Evolutionary conservation across 2,329 filamentous ascomycete species (phyloP).

Genomic region (Colletotrichum siamense): DNA sequence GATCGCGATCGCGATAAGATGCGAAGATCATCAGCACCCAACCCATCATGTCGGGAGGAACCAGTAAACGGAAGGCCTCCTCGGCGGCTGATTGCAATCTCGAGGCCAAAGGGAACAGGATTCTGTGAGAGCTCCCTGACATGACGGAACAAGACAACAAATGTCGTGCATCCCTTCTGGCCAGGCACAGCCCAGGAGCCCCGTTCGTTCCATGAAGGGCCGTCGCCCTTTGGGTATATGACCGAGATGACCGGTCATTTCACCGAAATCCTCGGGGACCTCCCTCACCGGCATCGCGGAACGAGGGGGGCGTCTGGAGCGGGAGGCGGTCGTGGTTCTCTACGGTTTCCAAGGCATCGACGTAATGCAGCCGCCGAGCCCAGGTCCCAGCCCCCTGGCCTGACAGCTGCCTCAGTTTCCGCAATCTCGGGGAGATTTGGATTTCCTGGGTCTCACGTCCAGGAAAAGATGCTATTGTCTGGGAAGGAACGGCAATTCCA

Average conservation of each 20-base stretch:
- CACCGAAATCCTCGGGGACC: background rate
- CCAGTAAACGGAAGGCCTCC: background rate
- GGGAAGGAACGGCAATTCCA: background rate
- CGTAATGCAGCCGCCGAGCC: background rate
- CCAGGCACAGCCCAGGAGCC: background rate
- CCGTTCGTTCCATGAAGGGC: background rate
- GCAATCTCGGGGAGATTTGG: background rate
- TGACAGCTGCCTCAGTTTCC: background rate
- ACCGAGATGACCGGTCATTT: background rate
- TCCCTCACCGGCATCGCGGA: background rate
- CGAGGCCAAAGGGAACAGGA: background rate
- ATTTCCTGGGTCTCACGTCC: background rate
- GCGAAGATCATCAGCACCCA: background rate
- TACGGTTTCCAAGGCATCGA: background rate
- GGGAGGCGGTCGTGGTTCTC: background rate
- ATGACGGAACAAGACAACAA: slow-evolving; percentile 3
- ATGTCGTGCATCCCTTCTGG: background rate
- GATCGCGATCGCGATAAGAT: background rate
- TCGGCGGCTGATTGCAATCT: background rate
- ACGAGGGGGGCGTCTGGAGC: background rate
- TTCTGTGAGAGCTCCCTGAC: slow-evolving; percentile 4
- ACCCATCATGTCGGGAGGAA: background rate
- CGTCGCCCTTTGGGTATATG: background rate
- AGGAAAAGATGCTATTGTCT: background rate
- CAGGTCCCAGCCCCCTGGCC: background rate